Base-by-base conservation (phyloP, 2,329 filamentous ascomycete species). In the Aspergillus sp. region DNA sequence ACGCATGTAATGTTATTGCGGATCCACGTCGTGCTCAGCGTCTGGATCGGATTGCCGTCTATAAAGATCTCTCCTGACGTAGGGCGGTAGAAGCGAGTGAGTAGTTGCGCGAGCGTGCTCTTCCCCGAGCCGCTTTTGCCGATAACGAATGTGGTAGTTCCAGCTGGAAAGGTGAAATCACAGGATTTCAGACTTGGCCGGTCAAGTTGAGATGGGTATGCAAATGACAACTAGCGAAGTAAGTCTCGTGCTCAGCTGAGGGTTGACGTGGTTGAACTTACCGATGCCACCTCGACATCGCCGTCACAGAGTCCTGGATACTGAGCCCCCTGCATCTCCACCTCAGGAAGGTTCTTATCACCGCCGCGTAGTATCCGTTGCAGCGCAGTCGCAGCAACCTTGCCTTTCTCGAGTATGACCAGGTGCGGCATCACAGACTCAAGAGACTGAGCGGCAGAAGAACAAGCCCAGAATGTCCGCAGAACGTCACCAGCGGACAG, bases 101-200 rank as follows among this genome's bases (percentile, higher is more conserved):
- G 82, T 0, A 98, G 82, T 71, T 92, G 92, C 1, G 90, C 89
- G 1, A 98, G 72, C 0, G 94, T 98, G 68, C 92, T 97, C 75
- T 98, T 98, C 0, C 94, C 94, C 2, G 92, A 97, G 0, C 95
- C 95, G 70, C 92, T 97, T 69, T 84, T 85, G 0, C 94, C 95
- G 54, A 97, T 86, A 2, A 98, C 82, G 70, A 95, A 97, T 0
- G 88, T 92, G 3, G 89, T 87, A 64, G 91, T 82, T 0, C 91
- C 89, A 0, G 89, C 83, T 0, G 88, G 85, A 60, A 98, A 94
- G 66, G 83, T 85, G 63, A 97, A 84, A 0, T 83, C 88, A 0
- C 86, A 85, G 7, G 84, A 78, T 1, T 84, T 77, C 9, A 97
- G 81, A 1, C 89, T 88, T 0, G 77, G 72, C 19, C 84, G 83